Evolutionary conservation across 2,329 filamentous ascomycete genomes (phyloP).

Genomic region (Exophiala oligosperma): DNA sequence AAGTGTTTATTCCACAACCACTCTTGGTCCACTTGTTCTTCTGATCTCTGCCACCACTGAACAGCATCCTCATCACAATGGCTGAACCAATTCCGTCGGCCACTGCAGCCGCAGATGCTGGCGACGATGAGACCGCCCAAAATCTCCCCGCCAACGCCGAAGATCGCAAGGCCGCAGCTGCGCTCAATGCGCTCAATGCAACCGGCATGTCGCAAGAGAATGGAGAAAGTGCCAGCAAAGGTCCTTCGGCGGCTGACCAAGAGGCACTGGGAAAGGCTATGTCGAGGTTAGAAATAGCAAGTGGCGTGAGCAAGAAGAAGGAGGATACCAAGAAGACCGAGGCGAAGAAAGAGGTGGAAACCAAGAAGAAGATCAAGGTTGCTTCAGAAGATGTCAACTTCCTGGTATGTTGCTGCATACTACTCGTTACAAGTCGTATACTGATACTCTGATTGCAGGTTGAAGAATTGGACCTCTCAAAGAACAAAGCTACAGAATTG

Average conservation of each 20-base stretch:
- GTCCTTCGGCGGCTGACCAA: slow-evolving; percentile 42
- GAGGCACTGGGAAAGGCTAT: slow-evolving; percentile 53
- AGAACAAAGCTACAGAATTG: slow-evolving; percentile 48
- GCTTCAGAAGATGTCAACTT: slow-evolving; percentile 46
- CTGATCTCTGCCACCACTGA: slow-evolving; percentile 34
- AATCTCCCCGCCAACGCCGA: slow-evolving; percentile 46
- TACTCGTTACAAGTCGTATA: background rate
- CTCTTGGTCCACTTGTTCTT: background rate
- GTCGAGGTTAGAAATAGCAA: slow-evolving; percentile 48
- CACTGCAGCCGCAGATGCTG: slow-evolving; percentile 36
- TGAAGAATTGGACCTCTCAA: slow-evolving; percentile 48
- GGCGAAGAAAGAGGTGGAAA: slow-evolving; percentile 37
- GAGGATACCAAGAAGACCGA: slow-evolving; percentile 32
- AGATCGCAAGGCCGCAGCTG: slow-evolving; percentile 52
- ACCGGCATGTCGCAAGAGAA: slow-evolving; percentile 41
- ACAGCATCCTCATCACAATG: slow-evolving; percentile 33
- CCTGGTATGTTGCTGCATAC: slow-evolving; percentile 39
- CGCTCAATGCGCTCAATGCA: slow-evolving; percentile 48
- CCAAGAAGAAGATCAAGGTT: slow-evolving; percentile 46
- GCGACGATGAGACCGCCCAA: slow-evolving; percentile 31
- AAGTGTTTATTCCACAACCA: too few relatives aligned
- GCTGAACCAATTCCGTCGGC: slow-evolving; percentile 46
- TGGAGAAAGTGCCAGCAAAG: slow-evolving; percentile 29
- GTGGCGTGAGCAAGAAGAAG: slow-evolving; percentile 32
- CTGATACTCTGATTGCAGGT: slow-evolving; percentile 32